Base-by-base conservation (phyloP, 345 rosid species). In the Populus pruinosa region DNA sequence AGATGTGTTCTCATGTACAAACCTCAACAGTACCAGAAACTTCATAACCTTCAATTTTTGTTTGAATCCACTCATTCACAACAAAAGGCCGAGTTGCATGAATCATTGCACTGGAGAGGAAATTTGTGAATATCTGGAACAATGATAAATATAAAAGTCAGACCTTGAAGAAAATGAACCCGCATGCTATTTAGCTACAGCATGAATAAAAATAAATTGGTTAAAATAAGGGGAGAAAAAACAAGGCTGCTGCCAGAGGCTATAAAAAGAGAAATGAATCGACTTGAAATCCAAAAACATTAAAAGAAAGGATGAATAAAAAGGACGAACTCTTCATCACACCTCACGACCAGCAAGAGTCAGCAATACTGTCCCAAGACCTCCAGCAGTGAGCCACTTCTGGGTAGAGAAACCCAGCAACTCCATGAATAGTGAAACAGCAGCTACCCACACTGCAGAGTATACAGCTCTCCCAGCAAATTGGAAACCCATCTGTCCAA, bases 21-120 rank as follows among this genome's bases (percentile, higher is more conserved):
- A 95, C 99, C 99, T 95, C 99, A 77, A 95, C 97, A 50, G 96
- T 95, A 38, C 99, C 99, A 88, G 99, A 95, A 86, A 95, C 99
- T 86, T 95, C 97, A 78, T 90, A 92, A 77, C 99, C 98, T 82
- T 91, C 89, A 63, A 93, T 95, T 87, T 89, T 95, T 43, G 96
- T 93, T 72, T 92, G 98, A 82, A 95, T 90, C 98, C 98, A 92
- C 78, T 95, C 98, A 74, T 95, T 92, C 78, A 85, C 76, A 74
- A 93, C 87, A 83, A 95, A 93, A 38, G 98, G 98, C 67, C 90
- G 93, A 20, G 96, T 93, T 53, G 97, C 91, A 76, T 95, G 98
- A 81, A 95, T 92, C 97, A 95, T 95, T 47, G 90, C 74, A 83
- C 99, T 93, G 56, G 98, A 95, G 59, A 95, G 96, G 75, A 93